Evolutionary conservation across 1,139 yeast species (phyloP).

Genomic region (Ogataea hybrid): DNA sequence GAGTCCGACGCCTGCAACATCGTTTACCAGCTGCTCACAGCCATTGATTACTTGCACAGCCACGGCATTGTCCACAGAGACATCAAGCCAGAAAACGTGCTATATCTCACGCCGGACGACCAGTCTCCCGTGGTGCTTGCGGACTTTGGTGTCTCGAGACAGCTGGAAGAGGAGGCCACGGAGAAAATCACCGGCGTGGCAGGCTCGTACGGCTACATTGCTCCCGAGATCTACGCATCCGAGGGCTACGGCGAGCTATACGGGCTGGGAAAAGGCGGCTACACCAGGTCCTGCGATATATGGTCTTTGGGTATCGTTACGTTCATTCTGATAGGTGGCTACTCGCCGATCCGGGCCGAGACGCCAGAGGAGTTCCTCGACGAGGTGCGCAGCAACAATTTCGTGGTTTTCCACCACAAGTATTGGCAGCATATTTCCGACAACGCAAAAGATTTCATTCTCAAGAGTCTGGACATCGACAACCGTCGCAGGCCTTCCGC

Average conservation of each 20-base stretch:
- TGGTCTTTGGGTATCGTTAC: slow-evolving; percentile 71
- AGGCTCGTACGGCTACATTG: slow-evolving; percentile 60
- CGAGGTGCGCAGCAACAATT: slow-evolving; percentile 68
- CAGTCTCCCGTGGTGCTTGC: slow-evolving; percentile 58
- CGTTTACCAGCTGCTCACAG: slow-evolving; percentile 71
- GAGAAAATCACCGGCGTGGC: slow-evolving; percentile 65
- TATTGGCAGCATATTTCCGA: slow-evolving; percentile 81
- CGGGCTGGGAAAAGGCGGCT: slow-evolving; percentile 52
- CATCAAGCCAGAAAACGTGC: slow-evolving; percentile 77
- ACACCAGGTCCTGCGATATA: slow-evolving; percentile 56
- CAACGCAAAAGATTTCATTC: slow-evolving; percentile 80
- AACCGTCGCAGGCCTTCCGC: slow-evolving; percentile 84
- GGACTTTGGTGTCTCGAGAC: slow-evolving; percentile 59
- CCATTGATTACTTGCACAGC: slow-evolving; percentile 74
- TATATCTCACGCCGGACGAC: slow-evolving; percentile 42
- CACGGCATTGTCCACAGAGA: slow-evolving; percentile 90
- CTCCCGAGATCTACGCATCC: slow-evolving; percentile 57
- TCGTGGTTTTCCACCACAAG: slow-evolving; percentile 80
- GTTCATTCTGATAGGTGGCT: slow-evolving; percentile 87
- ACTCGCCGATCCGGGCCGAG: slow-evolving; percentile 88
- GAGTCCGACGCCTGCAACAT: slow-evolving; percentile 74
- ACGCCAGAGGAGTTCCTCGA: slow-evolving; percentile 74
- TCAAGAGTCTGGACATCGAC: slow-evolving; percentile 73
- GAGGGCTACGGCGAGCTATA: slow-evolving; percentile 38
- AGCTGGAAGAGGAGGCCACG: slow-evolving; percentile 40